phyloP scores from a whole-genome alignment of 371 early-diverging fungal species.

The Chytridium lagenaria region DNA sequence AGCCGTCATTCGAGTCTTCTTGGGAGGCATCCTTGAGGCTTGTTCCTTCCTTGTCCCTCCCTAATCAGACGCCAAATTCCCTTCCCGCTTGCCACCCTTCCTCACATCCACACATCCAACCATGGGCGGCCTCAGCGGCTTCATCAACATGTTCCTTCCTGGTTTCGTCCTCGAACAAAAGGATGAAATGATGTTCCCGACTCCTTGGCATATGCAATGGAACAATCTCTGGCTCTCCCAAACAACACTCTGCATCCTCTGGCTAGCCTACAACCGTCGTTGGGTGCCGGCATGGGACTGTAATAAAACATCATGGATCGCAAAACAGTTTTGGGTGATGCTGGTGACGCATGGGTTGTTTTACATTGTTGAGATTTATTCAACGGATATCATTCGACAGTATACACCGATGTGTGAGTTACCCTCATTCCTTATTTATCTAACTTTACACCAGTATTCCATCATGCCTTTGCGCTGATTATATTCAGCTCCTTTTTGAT shows the following conservation, averaged over 20 bases:
- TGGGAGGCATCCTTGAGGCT: too few relatives aligned
- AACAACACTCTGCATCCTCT: conserved; percentile 24
- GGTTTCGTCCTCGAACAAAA: conserved; percentile 29
- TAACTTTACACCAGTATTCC: conserved; percentile 22
- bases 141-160: conserved; percentile 23
- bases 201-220: conserved; percentile 19
- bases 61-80: too few relatives aligned
- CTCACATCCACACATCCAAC: too few relatives aligned
- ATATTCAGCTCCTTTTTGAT: conserved; percentile 21
- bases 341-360: conserved; percentile 31
- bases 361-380: conserved; percentile 34
- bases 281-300: conserved; percentile 31
- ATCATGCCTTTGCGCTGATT: conserved; percentile 31
- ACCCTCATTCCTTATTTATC: neutral
- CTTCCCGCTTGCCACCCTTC: too few relatives aligned
- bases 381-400: conserved; percentile 21
- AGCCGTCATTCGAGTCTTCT: too few relatives aligned
- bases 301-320: conserved; percentile 23
- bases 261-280: conserved; percentile 14
- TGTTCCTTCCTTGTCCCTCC: too few relatives aligned
- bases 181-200: conserved; percentile 31
- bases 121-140: too few relatives aligned
- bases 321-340: conserved; percentile 31
- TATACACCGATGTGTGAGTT: conserved; percentile 39
- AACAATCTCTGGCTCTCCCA: conserved; percentile 36